Percentiles rank a stretch among this genome's conserved stretches.
These are phyloP conservation scores for Vicia faba DNA, from an alignment of 306 rosid genomes.

Conservation along the genomic window DNA sequence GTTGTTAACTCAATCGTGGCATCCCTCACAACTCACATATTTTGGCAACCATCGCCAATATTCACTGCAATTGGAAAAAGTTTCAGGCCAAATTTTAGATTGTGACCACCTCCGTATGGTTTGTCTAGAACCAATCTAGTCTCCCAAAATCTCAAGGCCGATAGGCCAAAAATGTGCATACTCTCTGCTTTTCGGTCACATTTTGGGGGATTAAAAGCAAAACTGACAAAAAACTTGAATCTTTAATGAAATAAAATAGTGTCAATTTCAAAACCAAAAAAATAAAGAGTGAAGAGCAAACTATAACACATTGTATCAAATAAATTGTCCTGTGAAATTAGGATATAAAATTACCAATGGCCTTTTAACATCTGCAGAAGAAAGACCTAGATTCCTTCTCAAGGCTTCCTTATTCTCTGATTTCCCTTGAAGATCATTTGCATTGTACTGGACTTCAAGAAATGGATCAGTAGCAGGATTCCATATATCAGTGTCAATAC, in stretches of 20 bases:
- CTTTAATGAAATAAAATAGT: slow-evolving; percentile 19
- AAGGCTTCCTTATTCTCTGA: slow-evolving; percentile 81
- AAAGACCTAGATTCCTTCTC: slow-evolving; percentile 73
- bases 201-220: slow-evolving; percentile 5
- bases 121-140: neutral
- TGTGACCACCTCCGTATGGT: neutral
- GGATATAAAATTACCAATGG: slow-evolving; percentile 76
- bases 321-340: slow-evolving; percentile 18
- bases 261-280: neutral
- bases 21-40: neutral
- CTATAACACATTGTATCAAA: slow-evolving; percentile 27
- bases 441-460: slow-evolving; percentile 79
- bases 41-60: neutral
- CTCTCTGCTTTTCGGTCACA: slow-evolving; percentile 2
- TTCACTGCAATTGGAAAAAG: neutral
- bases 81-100: neutral
- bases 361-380: slow-evolving; percentile 60
- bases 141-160: slow-evolving; percentile 8
- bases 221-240: slow-evolving; percentile 15
- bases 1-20: neutral
- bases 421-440: slow-evolving; percentile 83
- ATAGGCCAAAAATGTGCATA: neutral
- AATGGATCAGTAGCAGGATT: slow-evolving; percentile 76
- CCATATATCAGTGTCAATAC: slow-evolving; percentile 93
- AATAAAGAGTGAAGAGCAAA: slow-evolving; percentile 1